These are phyloP conservation scores for Rhodocollybia butyracea DNA, from an alignment of 768 basidiomycete species.

Conservation along the genomic window DNA sequence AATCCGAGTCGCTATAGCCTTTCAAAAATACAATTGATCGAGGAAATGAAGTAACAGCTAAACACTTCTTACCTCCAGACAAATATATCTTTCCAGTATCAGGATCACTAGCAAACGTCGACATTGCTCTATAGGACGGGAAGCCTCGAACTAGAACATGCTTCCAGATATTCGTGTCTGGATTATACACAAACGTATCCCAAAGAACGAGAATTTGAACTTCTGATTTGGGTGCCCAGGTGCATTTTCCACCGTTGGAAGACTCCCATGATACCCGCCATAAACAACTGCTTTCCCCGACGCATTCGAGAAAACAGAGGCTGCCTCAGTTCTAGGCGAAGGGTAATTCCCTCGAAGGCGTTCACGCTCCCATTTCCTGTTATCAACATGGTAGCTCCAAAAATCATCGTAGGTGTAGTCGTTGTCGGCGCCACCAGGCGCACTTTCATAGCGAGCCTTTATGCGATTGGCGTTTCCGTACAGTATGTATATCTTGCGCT, in stretches of 20 bases:
- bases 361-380: conserved; percentile 20
- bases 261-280: conserved; percentile 4
- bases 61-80: conserved; percentile 20
- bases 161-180: conserved; percentile 16
- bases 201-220: conserved; percentile 22
- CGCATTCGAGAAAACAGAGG: conserved; percentile 10
- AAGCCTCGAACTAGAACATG: conserved; percentile 24
- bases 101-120: conserved; percentile 21
- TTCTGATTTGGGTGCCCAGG: not conserved
- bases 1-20: conserved; percentile 25
- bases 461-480: conserved; percentile 15
- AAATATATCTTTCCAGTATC: conserved; percentile 22
- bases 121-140: conserved; percentile 26
- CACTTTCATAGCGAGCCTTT: conserved; percentile 6
- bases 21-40: not conserved
- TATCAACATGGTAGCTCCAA: conserved; percentile 22
- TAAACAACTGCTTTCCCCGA: not conserved
- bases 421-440: not conserved
- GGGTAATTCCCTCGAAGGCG: conserved; percentile 21
- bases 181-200: conserved; percentile 22
- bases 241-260: not conserved
- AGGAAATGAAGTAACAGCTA: not conserved
- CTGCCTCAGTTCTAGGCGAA: conserved; percentile 21
- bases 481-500: too few species aligned
- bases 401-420: conserved; percentile 18